Evolutionary conservation across 2,329 filamentous ascomycete genomes (phyloP), one percentile per base, ranked within the genome.

Genomic region (Hypocreales sp.): DNA sequence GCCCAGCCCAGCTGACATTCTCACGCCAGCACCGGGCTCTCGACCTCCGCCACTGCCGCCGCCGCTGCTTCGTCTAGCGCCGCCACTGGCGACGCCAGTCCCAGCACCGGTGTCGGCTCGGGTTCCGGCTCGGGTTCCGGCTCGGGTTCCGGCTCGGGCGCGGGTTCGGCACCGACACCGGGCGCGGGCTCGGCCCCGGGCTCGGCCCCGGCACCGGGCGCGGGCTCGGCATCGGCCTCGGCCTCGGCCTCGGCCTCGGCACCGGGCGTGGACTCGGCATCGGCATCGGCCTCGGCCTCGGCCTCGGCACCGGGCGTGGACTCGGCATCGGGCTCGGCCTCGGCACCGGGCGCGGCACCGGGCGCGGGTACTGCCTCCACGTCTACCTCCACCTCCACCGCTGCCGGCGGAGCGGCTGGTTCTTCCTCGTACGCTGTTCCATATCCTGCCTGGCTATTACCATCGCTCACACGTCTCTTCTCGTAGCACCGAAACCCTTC

Each of bases 41-140:
- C 34, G 14, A 31, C 28, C 5, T 33, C 33, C 2, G 22, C 23
- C n/a, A n/a, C n/a, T n/a, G n/a, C n/a, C n/a, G n/a, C n/a, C n/a
- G n/a, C n/a, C n/a, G n/a, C n/a, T n/a, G n/a, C n/a, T n/a, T n/a
- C n/a, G n/a, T n/a, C n/a, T n/a, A n/a, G n/a, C n/a, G n/a, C n/a
- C n/a, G n/a, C n/a, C n/a, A n/a, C n/a, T n/a, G n/a, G n/a, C n/a
- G n/a, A n/a, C n/a, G n/a, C n/a, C n/a, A n/a, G n/a, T n/a, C n/a
- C n/a, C n/a, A n/a, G n/a, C n/a, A n/a, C n/a, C n/a, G 17, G 15
- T 2, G 7, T 12, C 23, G 4, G 22, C 8, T 8, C 23, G 15
- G 20, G 20, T 15, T 17, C 24, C 25, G 25, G 7, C 25, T 13
- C 20, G 5, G 8, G 11, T 13, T 20, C 29, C 8, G 19, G 13